phyloP scores from a whole-genome alignment of 495 filamentous ascomycete genomes.

The Penicillium lividum region DNA sequence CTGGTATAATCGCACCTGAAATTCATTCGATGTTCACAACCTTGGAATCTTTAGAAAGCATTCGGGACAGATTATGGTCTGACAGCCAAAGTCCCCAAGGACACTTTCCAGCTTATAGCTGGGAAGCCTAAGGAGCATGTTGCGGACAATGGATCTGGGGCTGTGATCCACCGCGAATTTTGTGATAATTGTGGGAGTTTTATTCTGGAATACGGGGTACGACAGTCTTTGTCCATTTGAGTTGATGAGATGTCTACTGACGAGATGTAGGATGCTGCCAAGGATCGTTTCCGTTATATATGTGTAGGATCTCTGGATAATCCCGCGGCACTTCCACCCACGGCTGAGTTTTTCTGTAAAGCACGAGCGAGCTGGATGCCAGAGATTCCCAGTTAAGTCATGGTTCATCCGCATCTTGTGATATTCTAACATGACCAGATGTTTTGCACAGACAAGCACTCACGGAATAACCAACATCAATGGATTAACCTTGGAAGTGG shows the following conservation, averaged over 20 bases:
- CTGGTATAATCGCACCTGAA: background rate
- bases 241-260: constrained; percentile 1
- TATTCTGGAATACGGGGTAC: constrained; percentile 64
- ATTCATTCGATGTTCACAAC: background rate
- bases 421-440: constrained; percentile 30
- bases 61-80: constrained; percentile 65
- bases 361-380: constrained; percentile 63
- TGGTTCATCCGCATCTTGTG: background rate
- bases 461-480: constrained; percentile 42
- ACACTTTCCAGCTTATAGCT: constrained; percentile 41
- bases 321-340: constrained; percentile 59
- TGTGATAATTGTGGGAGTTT: constrained; percentile 62
- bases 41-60: constrained; percentile 43
- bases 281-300: constrained; percentile 61
- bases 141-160: constrained; percentile 59
- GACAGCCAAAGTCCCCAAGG: constrained; percentile 60
- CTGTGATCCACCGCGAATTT: constrained; percentile 60
- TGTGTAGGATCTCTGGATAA: constrained; percentile 66
- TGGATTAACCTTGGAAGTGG: too few relatives aligned
- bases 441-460: constrained; percentile 63
- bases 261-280: constrained; percentile 47
- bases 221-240: constrained; percentile 5
- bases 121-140: constrained; percentile 51
- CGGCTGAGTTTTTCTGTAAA: constrained; percentile 70
- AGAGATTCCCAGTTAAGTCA: constrained; percentile 53